Evolutionary conservation across 2,329 filamentous ascomycete genomes (phyloP).

Genomic region (Diaporthe australafricana): DNA sequence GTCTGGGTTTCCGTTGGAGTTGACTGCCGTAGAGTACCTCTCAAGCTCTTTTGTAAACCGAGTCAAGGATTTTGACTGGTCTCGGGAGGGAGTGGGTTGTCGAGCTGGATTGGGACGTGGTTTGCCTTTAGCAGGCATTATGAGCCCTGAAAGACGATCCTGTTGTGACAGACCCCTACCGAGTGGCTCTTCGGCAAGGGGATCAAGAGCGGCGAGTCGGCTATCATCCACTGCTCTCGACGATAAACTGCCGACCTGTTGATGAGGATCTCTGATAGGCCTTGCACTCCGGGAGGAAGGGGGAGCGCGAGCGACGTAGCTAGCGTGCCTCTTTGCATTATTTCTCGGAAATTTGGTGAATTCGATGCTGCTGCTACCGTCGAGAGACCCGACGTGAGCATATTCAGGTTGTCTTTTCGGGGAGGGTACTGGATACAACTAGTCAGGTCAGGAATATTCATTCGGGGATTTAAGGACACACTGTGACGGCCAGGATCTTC

Average conservation of each 20-base stretch:
- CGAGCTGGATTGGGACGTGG: conserved; percentile 35
- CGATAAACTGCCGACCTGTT: conserved; percentile 11
- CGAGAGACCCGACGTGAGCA: conserved; percentile 33
- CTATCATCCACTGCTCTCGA: conserved; percentile 42
- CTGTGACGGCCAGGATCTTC: conserved; percentile 33
- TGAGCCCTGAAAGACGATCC: conserved; percentile 52
- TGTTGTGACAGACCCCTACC: conserved; percentile 59
- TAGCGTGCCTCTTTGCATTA: conserved; percentile 33
- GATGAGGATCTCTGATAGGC: background rate
- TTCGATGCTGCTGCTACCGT: conserved; percentile 28
- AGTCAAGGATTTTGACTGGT: conserved; percentile 55
- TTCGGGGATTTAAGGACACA: background rate
- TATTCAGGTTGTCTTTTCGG: conserved; percentile 30
- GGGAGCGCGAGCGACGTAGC: conserved; percentile 36
- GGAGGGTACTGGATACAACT: background rate
- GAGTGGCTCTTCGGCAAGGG: conserved; percentile 57
- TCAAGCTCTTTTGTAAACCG: conserved; percentile 55
- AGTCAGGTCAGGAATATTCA: background rate
- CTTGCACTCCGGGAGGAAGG: conserved; percentile 4
- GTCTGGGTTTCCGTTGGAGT: conserved; percentile 48
- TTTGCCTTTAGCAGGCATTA: conserved; percentile 39
- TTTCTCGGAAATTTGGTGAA: background rate
- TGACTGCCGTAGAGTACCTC: conserved; percentile 53
- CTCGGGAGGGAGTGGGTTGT: conserved; percentile 54
- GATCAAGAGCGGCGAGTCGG: conserved; percentile 49